phyloP scores from a whole-genome alignment of 1,139 yeast genomes.

The Blastobotrys apis region DNA sequence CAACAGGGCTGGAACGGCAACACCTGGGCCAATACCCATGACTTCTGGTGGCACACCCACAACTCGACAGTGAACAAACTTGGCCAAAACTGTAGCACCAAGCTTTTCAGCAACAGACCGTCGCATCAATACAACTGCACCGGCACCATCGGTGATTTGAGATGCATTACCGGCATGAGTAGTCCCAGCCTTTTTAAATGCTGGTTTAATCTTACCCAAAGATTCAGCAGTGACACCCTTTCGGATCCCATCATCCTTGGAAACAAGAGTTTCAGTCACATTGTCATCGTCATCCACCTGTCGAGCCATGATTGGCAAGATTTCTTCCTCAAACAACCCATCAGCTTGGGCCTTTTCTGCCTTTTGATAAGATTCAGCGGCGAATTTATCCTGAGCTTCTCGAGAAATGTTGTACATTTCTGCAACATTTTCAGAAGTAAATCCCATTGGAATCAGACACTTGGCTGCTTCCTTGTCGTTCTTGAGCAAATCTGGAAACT shows the following conservation, averaged over 20 bases:
- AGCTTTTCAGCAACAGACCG: constrained; percentile 80
- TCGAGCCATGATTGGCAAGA: constrained; percentile 60
- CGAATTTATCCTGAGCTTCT: constrained; percentile 41
- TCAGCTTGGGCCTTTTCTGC: constrained; percentile 67
- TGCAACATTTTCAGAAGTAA: constrained; percentile 77
- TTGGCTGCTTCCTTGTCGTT: constrained; percentile 49
- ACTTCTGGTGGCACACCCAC: constrained; percentile 96
- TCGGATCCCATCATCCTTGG: constrained; percentile 89
- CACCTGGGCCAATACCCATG: constrained; percentile 97
- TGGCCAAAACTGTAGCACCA: constrained; percentile 64
- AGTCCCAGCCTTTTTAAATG: constrained; percentile 77
- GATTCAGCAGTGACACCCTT: constrained; percentile 76
- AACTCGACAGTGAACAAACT: constrained; percentile 68
- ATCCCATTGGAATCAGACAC: constrained; percentile 88
- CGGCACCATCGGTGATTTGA: constrained; percentile 94
- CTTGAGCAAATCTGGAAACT: constrained; percentile 51
- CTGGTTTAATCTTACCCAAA: constrained; percentile 72
- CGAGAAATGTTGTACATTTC: constrained; percentile 40
- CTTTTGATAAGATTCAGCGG: constrained; percentile 47
- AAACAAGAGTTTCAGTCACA: constrained; percentile 45
- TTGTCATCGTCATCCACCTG: constrained; percentile 39
- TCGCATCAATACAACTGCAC: constrained; percentile 79
- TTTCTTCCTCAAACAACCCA: constrained; percentile 83
- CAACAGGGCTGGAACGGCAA: constrained; percentile 81
- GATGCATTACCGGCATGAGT: constrained; percentile 97